Evolutionary conservation across 202 grass and related monocot genomes (phyloP), one percentile per base, ranked within the genome.

Genomic region (Carex sylvatica): DNA sequence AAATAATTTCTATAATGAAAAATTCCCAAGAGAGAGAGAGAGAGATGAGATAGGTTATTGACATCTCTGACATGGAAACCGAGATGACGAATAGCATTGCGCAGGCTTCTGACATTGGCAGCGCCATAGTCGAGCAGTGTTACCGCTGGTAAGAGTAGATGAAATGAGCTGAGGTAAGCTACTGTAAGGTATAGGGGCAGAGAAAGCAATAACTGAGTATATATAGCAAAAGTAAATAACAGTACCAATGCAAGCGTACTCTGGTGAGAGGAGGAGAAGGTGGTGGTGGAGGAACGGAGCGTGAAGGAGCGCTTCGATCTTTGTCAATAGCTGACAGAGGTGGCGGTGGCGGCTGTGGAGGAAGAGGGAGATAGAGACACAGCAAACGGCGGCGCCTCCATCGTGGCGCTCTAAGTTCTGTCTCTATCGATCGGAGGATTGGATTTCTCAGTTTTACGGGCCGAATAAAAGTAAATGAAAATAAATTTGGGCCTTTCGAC

Each of bases 51-150:
- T 54, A 66, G 11, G 47, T 52, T 16, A 20, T 42, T 77, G 30
- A 84, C 96, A 84, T 99, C 96, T 83, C 82, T 92, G 83, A 99
- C 89, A 55, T 75, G 78, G 86, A 93, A 93, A 16, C 96, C 96
- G 15, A 99, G 88, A 84, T 95, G 80, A 75, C 85, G 82, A 81
- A 99, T 95, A 61, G 96, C 96, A 33, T 99, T 99, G 33, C 93
- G 96, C 67, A 98, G 51, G 71, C 96, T 98, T 36, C 96, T 89
- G 18, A 95, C 92, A 73, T 99, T 99, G 5, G 91, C 93, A 12
- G 96, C 92, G 9, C 96, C 92, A 47, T 99, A 99, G 86, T 99
- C 96, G 8, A 99, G 87, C 42, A 99, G 84, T 0, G 91, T 99
- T 38, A 98, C 91, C 10, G 89, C 93, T 95, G 73, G 18, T 13